Conservation (phyloP, 345 rosid species). For the Lepidium aucheri region DNA sequence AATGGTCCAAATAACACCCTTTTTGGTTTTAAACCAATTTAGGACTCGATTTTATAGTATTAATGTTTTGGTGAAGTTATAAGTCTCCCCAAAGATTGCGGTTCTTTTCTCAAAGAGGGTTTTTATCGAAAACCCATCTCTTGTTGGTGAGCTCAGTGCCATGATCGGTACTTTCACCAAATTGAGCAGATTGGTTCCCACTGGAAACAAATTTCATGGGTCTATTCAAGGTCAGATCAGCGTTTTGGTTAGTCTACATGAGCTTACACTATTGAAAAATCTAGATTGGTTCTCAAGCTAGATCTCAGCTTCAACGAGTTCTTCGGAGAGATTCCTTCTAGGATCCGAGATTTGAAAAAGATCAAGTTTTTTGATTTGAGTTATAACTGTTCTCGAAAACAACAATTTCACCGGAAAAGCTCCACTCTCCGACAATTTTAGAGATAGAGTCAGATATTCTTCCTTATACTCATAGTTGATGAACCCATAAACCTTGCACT, state of each 20-base stretch:
- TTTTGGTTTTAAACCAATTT: too few relatives aligned
- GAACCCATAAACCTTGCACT: not conserved
- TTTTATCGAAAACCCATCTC: constrained; percentile 47
- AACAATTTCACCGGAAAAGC: constrained; percentile 51
- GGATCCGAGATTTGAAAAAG: constrained; percentile 32
- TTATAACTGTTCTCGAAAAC: constrained; percentile 52
- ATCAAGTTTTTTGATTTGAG: constrained; percentile 54
- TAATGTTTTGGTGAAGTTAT: too few relatives aligned
- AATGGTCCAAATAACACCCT: too few relatives aligned
- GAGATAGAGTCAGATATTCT: constrained; percentile 29
- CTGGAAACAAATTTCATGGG: constrained; percentile 53
- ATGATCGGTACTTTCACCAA: constrained; percentile 34
- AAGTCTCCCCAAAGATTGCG: constrained; percentile 34
- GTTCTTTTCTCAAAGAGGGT: constrained; percentile 45
- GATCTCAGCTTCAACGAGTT: constrained; percentile 45
- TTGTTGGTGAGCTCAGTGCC: constrained; percentile 33
- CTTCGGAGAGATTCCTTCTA: constrained; percentile 40
- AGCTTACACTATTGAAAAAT: constrained; percentile 42
- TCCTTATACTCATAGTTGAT: not conserved
- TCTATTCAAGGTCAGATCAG: constrained; percentile 32
- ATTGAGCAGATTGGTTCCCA: constrained; percentile 39
- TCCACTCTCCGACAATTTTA: constrained; percentile 39
- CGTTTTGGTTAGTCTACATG: constrained; percentile 36
- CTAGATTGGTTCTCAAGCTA: constrained; percentile 54
- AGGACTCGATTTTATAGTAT: too few relatives aligned